Percentiles rank a stretch among this genome's conserved stretches.
Conservation (phyloP, 1,139 yeast genomes). For the Insectozyma bohioensis region DNA sequence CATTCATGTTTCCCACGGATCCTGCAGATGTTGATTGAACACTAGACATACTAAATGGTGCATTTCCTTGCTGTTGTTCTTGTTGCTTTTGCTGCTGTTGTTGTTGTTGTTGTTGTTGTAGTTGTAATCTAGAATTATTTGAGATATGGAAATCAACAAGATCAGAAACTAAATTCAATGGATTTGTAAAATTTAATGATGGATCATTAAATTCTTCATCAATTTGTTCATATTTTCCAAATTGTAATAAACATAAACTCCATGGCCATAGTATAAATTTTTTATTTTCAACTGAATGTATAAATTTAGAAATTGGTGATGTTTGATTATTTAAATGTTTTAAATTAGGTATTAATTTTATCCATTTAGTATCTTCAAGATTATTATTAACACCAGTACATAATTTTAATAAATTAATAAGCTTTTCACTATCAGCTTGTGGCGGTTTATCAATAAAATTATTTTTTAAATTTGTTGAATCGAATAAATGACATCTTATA, state of each 20-base stretch:
- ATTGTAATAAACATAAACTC: conserved; percentile 60
- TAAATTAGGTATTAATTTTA: conserved; percentile 64
- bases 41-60: conserved; percentile 29
- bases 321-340: conserved; percentile 69
- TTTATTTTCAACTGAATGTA: conserved; percentile 52
- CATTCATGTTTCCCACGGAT: conserved; percentile 23
- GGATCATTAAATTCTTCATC: conserved; percentile 5
- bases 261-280: conserved; percentile 73
- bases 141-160: conserved; percentile 37
- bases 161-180: conserved; percentile 34
- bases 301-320: conserved; percentile 56
- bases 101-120: conserved; percentile 11
- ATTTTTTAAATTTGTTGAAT: conserved; percentile 18
- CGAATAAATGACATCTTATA: conserved; percentile 60
- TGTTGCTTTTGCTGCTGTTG: conserved; percentile 7
- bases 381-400: conserved; percentile 56
- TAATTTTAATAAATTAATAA: conserved; percentile 48
- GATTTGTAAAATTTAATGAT: conserved; percentile 20
- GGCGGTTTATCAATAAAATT: conserved; percentile 14
- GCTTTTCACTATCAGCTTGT: conserved; percentile 37
- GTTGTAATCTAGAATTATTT: conserved; percentile 17
- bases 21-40: conserved; percentile 24
- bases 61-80: conserved; percentile 2
- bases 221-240: conserved; percentile 27
- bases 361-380: conserved; percentile 42